phyloP scores from a whole-genome alignment of 106 monocot species.

The Xerophyta viscosa region DNA sequence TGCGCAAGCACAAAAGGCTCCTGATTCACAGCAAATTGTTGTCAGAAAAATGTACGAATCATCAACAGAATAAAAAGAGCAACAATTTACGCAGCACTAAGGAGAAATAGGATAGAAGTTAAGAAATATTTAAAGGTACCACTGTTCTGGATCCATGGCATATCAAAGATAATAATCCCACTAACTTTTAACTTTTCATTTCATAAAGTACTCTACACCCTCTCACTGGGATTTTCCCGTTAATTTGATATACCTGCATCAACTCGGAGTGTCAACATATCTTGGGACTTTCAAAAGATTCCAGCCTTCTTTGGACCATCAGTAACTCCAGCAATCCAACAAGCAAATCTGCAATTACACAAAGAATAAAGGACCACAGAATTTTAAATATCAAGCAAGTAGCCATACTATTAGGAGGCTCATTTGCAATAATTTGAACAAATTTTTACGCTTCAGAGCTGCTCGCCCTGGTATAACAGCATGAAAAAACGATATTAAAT shows the following conservation, averaged over 20 bases:
- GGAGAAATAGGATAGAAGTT: no score
- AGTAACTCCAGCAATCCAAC: slow-evolving; percentile 1
- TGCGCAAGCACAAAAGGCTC: slow-evolving; percentile 18
- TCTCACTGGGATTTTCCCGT: slow-evolving; percentile 55
- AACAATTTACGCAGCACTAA: neutral
- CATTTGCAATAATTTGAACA: slow-evolving; percentile 9
- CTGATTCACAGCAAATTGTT: no score
- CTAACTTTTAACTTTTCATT: slow-evolving; percentile 51
- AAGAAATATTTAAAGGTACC: no score
- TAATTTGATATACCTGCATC: slow-evolving; percentile 48
- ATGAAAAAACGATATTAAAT: no score
- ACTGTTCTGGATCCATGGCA: no score
- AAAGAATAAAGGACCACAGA: neutral
- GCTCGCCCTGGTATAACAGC: slow-evolving; percentile 41
- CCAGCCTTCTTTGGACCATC: slow-evolving; percentile 15
- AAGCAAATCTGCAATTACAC: neutral
- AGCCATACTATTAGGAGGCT: slow-evolving; percentile 18
- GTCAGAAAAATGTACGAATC: no score
- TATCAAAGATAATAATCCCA: no score
- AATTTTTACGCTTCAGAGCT: slow-evolving; percentile 45
- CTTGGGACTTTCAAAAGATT: slow-evolving; percentile 32
- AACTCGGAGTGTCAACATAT: slow-evolving; percentile 49
- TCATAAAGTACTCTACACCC: slow-evolving; percentile 27
- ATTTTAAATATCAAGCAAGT: neutral
- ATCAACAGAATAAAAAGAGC: neutral